phyloP scores from a whole-genome alignment of 2,329 filamentous ascomycete genomes.

The Pseudocercospora musae region DNA sequence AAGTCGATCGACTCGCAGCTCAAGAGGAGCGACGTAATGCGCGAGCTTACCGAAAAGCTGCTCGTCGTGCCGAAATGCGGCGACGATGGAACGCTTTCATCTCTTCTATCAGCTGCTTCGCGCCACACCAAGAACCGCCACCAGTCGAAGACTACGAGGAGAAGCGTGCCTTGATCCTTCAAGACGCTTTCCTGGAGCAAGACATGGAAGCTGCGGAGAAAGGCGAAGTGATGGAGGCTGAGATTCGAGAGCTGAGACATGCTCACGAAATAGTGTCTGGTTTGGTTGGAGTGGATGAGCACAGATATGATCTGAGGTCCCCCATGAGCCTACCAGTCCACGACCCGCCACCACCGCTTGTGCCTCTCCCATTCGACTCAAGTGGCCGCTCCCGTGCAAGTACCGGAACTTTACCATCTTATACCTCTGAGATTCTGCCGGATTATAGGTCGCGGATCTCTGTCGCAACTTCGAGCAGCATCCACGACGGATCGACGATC shows the following conservation, averaged over 20 bases:
- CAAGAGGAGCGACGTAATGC: constrained; percentile 54
- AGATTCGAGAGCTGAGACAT: constrained; percentile 51
- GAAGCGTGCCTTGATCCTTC: constrained; percentile 48
- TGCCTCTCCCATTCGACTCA: constrained; percentile 27
- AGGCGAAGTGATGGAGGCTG: constrained; percentile 43
- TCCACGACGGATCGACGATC: constrained; percentile 7
- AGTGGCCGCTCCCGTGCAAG: constrained; percentile 34
- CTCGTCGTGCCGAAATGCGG: constrained; percentile 49
- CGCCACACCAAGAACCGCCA: constrained; percentile 35
- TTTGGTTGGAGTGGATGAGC: constrained; percentile 27
- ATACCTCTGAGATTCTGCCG: constrained; percentile 41
- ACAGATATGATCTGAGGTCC: constrained; percentile 32
- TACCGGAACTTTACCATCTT: constrained; percentile 34
- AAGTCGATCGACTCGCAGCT: constrained; percentile 52
- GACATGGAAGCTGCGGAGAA: constrained; percentile 45
- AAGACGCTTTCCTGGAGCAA: constrained; percentile 38
- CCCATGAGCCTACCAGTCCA: constrained; percentile 14
- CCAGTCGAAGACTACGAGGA: constrained; percentile 48
- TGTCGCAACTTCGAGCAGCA: constrained; percentile 31
- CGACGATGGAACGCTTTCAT: constrained; percentile 47
- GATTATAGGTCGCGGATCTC: constrained; percentile 43
- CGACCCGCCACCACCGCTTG: constrained; percentile 26
- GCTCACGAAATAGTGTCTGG: constrained; percentile 51
- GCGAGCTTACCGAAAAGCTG: constrained; percentile 52
- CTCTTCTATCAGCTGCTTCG: constrained; percentile 30